Base-by-base conservation (phyloP, 345 rosid species). In the Syzygium jambos region DNA sequence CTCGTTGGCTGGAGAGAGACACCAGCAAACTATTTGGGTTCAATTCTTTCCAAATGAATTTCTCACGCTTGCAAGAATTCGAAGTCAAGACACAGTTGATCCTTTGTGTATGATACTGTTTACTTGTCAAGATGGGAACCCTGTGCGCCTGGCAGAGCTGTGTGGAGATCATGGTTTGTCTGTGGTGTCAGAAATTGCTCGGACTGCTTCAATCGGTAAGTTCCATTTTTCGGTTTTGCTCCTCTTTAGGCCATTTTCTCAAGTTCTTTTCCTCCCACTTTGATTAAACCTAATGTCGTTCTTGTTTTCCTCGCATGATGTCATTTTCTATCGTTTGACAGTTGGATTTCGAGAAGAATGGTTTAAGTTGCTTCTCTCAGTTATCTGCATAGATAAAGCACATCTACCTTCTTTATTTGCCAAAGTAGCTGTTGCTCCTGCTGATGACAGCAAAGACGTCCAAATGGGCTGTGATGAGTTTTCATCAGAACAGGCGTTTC, bases 281-380 rank as follows among this genome's bases (percentile, higher is more conserved):
- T 17, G 52, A 7, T 41, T 59, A 19, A 61, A 5, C 41, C 25
- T 30, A 49, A 55, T 49, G 3, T 6, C 23, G 9, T 52, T 52
- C 43, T 63, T 52, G 25, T 29, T 52, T 52, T 19, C 8, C 7
- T 52, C 84, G 27, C 55, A 19, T 87, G 84, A 22, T n/a, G 54
- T 85, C 54, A 88, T 55, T 83, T 65, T 59, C 51, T 78, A 9
- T 91, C 51, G 54, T 30, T 80, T 57, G 27, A 86, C 91, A 95
- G 98, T 93, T 93, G 98, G 98, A 85, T 94, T 92, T 89, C 84
- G 89, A 29, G 98, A 95, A 89, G 93, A 95, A 86, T 95, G 99
- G 99, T 91, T 95, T 51, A 94, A 95, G 93, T 56, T 95, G 85
- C 87, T 97, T 85, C 90, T 97, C 29, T 95, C 97, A 29, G 92